Evolutionary conservation across 257 asterid genomes (phyloP), one percentile per base, ranked within the genome.

Genomic region (Primulina huaijiensis): DNA sequence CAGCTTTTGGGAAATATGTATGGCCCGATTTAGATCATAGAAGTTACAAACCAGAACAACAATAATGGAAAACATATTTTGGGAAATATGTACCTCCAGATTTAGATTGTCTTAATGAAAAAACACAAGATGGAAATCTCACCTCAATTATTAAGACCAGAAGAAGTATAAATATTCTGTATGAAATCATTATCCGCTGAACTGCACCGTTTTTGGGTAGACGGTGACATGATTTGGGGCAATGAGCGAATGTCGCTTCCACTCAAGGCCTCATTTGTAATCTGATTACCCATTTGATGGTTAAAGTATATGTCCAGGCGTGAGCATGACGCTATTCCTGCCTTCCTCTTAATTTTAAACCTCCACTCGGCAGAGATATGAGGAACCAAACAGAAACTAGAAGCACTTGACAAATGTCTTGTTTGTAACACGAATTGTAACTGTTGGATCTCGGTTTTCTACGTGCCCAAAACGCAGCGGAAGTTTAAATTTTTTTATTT

Each of bases 301-400:
- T 76, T 85, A 66, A 80, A 43, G 80, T 75, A 81, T 75, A 81
- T 37, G 62, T 85, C 90, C 80, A 87, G 65, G 82, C 84, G 71
- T 68, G 88, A 71, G 66, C 87, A 78, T 73, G 90, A 71, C 63
- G 81, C 71, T 78, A 57, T 63, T 81, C 84, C 96, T 63, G 79
- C 86, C 89, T 78, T 90, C 77, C 85, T 86, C 96, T 84, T 89
- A 92, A 94, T 82, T 93, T 87, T 90, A 79, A 89, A 93, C 97
- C 98, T 92, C 88, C 96, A 86, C 83, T 92, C 88, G 81, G 83
- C 92, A 90, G 77, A 81, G 85, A 76, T 69, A 73, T 83, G 88
- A 90, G 92, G 79, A 84, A 74, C 79, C 69, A 67, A 67, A 68
- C 64, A 38, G 77, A 75, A 75, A 74, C 74, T 64, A 40, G 78